phyloP scores from a whole-genome alignment of 2,329 filamentous ascomycete genomes.

The Neodidymelliopsis sp. region DNA sequence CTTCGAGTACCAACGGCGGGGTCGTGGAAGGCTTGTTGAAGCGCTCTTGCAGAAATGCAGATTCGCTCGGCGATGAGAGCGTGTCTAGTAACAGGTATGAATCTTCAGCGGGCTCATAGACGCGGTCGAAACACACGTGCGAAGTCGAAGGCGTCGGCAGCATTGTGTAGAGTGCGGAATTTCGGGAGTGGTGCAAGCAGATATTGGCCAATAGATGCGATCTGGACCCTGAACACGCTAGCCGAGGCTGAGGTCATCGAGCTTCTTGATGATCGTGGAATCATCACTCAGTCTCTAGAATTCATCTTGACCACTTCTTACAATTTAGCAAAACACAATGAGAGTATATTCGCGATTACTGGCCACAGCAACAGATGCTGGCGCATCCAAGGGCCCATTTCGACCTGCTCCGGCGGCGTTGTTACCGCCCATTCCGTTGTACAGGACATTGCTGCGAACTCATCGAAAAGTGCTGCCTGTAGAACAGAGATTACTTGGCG shows the following conservation, averaged over 20 bases:
- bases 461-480: constrained; percentile 79
- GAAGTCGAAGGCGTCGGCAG: constrained; percentile 92
- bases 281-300: constrained; percentile 19
- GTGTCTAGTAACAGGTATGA: constrained; percentile 94
- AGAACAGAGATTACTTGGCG: constrained; percentile 82
- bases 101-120: constrained; percentile 97
- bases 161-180: constrained; percentile 61
- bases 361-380: constrained; percentile 46
- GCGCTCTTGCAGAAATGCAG: constrained; percentile 68
- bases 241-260: constrained; percentile 39
- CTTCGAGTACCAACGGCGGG: constrained; percentile 74
- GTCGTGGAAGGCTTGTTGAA: constrained; percentile 57
- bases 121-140: constrained; percentile 84
- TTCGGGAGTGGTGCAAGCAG: constrained; percentile 23
- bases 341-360: constrained; percentile 39
- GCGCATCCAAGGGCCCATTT: constrained; percentile 42
- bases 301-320: neutral
- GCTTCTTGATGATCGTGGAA: constrained; percentile 13
- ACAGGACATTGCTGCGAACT: constrained; percentile 83
- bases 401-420: constrained; percentile 67
- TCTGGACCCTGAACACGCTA: constrained; percentile 28
- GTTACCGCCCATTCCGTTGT: constrained; percentile 86
- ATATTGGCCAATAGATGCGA: constrained; percentile 29
- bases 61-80: constrained; percentile 75
- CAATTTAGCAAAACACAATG: constrained; percentile 29